Conservation (phyloP, 345 rosid genomes). For the Lagerstroemia speciosa region DNA sequence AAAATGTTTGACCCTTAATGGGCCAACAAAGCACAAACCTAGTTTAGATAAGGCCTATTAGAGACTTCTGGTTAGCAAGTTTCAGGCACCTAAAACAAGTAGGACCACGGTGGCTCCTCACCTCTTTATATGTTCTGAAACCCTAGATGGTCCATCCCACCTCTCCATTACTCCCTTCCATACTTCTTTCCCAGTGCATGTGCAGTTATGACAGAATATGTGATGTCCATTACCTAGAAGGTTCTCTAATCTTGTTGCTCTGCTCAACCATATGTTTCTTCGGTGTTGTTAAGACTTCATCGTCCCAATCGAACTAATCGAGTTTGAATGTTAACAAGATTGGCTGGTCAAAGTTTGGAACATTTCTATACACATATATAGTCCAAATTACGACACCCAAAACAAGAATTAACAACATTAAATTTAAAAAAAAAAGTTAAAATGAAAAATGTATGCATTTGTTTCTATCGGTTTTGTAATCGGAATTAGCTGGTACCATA, state of each 20-base stretch:
- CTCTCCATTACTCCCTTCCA: background rate
- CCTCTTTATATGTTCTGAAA: background rate
- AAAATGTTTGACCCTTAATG: no score
- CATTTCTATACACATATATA: no score
- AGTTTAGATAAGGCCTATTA: no score
- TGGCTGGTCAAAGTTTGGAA: background rate
- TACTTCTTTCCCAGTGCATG: background rate
- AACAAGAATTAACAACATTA: no score
- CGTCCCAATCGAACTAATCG: background rate
- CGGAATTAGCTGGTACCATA: no score
- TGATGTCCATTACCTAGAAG: background rate
- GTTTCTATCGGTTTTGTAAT: no score
- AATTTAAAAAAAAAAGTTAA: no score
- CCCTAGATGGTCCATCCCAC: conserved; percentile 1
- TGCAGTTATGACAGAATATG: conserved; percentile 1
- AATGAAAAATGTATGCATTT: no score
- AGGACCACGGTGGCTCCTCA: background rate
- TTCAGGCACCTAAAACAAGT: no score
- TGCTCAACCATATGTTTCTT: background rate
- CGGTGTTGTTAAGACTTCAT: background rate
- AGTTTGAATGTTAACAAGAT: background rate
- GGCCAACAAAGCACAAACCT: no score
- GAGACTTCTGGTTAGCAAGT: no score
- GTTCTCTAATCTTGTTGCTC: background rate
- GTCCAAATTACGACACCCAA: no score